Percentiles rank a stretch among this genome's conserved stretches.
These are phyloP conservation scores for Acer negundo DNA, from an alignment of 345 rosid genomes.

Conservation along the genomic window DNA sequence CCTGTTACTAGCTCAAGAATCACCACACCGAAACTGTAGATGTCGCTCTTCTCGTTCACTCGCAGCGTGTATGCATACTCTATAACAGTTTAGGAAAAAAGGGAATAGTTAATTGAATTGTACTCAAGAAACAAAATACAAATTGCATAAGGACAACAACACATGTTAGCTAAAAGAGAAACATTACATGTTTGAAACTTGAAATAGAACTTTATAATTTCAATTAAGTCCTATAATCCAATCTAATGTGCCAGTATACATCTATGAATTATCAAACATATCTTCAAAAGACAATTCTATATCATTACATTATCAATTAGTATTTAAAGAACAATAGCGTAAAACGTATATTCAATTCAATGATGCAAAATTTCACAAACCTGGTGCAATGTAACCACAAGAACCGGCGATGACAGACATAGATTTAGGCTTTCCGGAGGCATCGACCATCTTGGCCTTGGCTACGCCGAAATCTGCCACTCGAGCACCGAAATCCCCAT, in stretches of 20 bases:
- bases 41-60: slow-evolving; percentile 99
- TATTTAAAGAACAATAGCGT: background rate
- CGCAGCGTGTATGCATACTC: slow-evolving; percentile 96
- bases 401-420: slow-evolving; percentile 98
- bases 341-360: background rate
- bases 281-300: background rate
- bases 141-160: background rate
- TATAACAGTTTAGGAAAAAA: slow-evolving; percentile 35
- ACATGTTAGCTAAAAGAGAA: background rate
- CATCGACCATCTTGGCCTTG: slow-evolving; percentile 86
- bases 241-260: background rate
- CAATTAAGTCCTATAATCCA: background rate
- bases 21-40: slow-evolving; percentile 96
- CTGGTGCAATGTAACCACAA: slow-evolving; percentile 99
- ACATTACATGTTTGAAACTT: background rate
- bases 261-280: background rate
- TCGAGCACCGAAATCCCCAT: slow-evolving; percentile 88
- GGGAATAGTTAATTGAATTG: background rate
- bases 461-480: slow-evolving; percentile 98
- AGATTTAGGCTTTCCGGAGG: slow-evolving; percentile 73
- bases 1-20: slow-evolving; percentile 90
- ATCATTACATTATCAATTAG: background rate
- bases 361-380: slow-evolving; percentile 38
- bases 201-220: background rate
- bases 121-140: background rate